Evolutionary conservation across 2,329 filamentous ascomycete species (phyloP), one percentile per base, ranked within the genome.

Genomic region (Microthyrium microscopicum): DNA sequence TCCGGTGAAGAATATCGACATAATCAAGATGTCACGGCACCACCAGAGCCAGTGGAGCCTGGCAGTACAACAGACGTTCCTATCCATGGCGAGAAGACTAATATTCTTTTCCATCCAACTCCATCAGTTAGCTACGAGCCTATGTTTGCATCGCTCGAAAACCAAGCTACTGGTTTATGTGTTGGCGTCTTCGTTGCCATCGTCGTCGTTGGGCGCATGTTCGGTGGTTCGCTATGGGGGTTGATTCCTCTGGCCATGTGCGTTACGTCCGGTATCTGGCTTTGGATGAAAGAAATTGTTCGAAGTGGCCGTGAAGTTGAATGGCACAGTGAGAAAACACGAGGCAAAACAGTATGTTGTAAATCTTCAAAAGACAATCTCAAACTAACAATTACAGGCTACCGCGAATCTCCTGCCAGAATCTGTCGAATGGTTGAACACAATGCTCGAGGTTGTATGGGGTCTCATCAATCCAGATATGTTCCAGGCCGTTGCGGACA

Each of bases 21-120:
- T 37, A 80, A 74, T 7, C 87, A 94, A 56, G 87, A 95, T 55
- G 64, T 92, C 37, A 92, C 83, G 0, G 81, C 87, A 1, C 87
- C 87, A 2, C 87, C 87, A 1, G 85, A 91, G 43, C 87, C 87
- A 1, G 64, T 93, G 15, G 74, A 76, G 12, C 68, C 76, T 37
- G 82, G 83, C 17, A 73, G 77, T 21, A 95, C 87, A 0, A 85
- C 82, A 18, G 89, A 95, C 54, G 84, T 95, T 2, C 89, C 89
- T 3, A 92, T 95, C 38, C 80, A 85, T 49, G 87, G 85, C 46
- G 87, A 95, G 51, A 94, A 89, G 66, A 95, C 89, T 3, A 94
- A 93, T 41, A 76, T 95, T 13, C 67, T 94, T 20, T 95, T 95
- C 55, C 87, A 94, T 54, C 87, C 89, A 12, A 95, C 87, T 0